Conservation (phyloP, 345 rosid species). For the Eucalyptus caleyi region DNA sequence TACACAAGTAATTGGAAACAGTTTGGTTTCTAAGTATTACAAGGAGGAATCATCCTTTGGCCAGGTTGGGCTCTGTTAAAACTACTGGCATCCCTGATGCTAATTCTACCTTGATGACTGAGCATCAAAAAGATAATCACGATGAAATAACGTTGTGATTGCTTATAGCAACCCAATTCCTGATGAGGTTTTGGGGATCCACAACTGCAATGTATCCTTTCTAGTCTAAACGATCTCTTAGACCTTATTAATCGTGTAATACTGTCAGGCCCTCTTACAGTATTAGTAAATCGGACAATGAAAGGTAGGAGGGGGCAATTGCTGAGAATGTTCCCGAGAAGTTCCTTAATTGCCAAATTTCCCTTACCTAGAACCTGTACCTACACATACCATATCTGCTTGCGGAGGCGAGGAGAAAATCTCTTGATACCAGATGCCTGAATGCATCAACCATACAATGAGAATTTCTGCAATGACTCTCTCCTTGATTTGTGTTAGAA, state of each 20-base stretch:
- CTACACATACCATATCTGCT: neutral
- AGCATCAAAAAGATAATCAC: neutral
- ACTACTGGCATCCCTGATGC: neutral
- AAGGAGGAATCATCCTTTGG: neutral
- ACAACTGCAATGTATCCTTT: neutral
- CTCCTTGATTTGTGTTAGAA: neutral
- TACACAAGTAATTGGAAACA: neutral
- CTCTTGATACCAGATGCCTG: neutral
- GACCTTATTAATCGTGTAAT: neutral
- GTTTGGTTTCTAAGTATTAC: neutral
- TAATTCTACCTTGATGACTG: neutral
- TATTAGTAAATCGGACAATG: neutral
- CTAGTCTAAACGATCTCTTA: neutral
- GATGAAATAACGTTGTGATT: neutral
- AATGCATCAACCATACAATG: neutral
- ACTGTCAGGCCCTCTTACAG: neutral
- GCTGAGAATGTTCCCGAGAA: neutral
- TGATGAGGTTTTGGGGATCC: neutral
- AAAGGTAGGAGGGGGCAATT: neutral
- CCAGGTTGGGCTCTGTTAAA: neutral
- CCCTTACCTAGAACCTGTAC: neutral
- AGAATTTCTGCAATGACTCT: neutral
- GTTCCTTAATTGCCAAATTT: neutral
- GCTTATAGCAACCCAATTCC: neutral
- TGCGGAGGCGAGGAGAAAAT: neutral